Evolutionary conservation across 495 filamentous ascomycete species (phyloP).

Genomic region (Aspergillus biplanus): DNA sequence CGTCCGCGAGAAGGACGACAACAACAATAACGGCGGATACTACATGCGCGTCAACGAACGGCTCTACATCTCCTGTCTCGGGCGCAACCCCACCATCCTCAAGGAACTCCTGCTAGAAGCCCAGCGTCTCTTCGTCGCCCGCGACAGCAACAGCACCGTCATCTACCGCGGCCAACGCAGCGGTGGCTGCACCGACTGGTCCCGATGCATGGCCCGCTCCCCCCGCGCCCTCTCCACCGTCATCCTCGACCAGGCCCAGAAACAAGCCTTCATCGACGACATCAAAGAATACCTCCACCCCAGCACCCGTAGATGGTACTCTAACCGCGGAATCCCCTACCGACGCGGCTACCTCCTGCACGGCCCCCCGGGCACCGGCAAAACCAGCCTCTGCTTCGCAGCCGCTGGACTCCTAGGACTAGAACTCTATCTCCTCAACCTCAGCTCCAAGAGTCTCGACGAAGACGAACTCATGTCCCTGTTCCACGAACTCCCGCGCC

Average conservation of each 20-base stretch:
- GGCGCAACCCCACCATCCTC: constrained; percentile 65
- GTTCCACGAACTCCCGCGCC: constrained; percentile 59
- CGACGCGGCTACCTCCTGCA: constrained; percentile 52
- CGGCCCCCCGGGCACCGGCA: constrained; percentile 54
- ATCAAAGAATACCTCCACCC: constrained; percentile 89
- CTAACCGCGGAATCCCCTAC: constrained; percentile 64
- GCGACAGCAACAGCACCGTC: constrained; percentile 64
- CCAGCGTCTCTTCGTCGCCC: constrained; percentile 56
- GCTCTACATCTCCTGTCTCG: constrained; percentile 66
- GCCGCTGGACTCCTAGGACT: constrained; percentile 48
- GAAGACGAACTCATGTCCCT: constrained; percentile 73
- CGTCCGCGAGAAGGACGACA: constrained; percentile 44
- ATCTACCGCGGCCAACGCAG: constrained; percentile 61
- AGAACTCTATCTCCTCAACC: constrained; percentile 50
- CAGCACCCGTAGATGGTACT: constrained; percentile 74
- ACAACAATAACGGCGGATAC: constrained; percentile 26
- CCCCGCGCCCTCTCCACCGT: constrained; percentile 83
- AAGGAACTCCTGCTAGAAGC: constrained; percentile 71
- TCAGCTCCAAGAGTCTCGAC: constrained; percentile 44
- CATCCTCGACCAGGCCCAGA: constrained; percentile 74
- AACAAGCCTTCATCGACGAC: constrained; percentile 71
- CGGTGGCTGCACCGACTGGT: constrained; percentile 57
- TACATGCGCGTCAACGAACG: constrained; percentile 49
- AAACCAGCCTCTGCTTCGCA: constrained; percentile 55
- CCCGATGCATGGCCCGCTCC: constrained; percentile 66